Conservation (phyloP, 345 rosid genomes). For the Mangifera indica region DNA sequence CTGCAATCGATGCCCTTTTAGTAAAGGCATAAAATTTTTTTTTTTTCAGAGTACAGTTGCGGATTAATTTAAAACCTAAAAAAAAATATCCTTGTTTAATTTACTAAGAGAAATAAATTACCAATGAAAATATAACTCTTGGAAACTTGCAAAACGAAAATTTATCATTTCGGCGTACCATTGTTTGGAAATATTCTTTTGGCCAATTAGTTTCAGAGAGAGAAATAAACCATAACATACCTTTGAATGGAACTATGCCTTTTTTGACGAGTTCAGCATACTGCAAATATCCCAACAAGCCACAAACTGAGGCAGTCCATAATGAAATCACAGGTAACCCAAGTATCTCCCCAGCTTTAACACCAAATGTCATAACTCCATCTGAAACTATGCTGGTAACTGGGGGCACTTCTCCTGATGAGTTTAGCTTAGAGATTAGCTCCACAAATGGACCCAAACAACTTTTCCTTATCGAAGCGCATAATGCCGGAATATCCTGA, state of each 20-base stretch:
- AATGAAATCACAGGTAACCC: slow-evolving; percentile 29
- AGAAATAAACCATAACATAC: background rate
- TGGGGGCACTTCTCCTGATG: slow-evolving; percentile 10
- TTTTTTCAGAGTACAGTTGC: too few relatives aligned
- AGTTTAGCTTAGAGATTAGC: slow-evolving; percentile 22
- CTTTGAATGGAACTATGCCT: slow-evolving; percentile 33
- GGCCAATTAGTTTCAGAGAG: too few relatives aligned
- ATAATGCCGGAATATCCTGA: slow-evolving; percentile 14
- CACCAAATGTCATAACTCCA: slow-evolving; percentile 34
- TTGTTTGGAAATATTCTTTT: too few relatives aligned
- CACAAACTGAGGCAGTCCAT: slow-evolving; percentile 27
- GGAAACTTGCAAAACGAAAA: too few relatives aligned
- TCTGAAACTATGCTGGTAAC: slow-evolving; percentile 31
- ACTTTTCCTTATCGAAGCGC: slow-evolving; percentile 20
- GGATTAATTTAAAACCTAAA: too few relatives aligned
- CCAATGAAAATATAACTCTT: too few relatives aligned
- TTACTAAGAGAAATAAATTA: too few relatives aligned
- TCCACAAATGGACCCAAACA: slow-evolving; percentile 33
- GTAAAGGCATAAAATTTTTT: too few relatives aligned
- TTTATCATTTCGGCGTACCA: too few relatives aligned
- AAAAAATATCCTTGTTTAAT: too few relatives aligned
- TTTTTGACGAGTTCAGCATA: slow-evolving; percentile 13
- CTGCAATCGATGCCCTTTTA: too few relatives aligned
- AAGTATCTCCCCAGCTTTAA: slow-evolving; percentile 20
- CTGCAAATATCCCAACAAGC: slow-evolving; percentile 27